Percentiles rank a stretch among this genome's conserved stretches.
Conservation (phyloP, 495 filamentous ascomycete species). For the Penicillium paxilli region DNA sequence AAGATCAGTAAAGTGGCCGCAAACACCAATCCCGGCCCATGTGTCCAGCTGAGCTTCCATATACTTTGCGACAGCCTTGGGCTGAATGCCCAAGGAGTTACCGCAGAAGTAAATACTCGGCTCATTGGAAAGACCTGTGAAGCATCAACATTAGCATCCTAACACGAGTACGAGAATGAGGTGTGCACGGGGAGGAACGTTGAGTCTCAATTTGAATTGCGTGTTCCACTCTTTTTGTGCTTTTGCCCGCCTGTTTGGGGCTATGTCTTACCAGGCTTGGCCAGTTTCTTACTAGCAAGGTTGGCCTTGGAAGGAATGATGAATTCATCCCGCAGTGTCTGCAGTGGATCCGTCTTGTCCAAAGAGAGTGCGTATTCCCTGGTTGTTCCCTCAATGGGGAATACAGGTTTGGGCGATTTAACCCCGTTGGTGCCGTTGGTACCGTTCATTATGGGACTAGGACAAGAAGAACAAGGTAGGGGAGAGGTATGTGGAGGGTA, state of each 20-base stretch:
- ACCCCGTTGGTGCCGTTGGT: conserved; percentile 16
- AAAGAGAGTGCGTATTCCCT: conserved; percentile 61
- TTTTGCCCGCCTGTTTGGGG: too few species aligned
- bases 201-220: neutral
- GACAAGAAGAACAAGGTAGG: neutral
- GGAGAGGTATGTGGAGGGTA: neutral
- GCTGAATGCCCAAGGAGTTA: conserved; percentile 92
- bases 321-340: conserved; percentile 71
- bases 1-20: conserved; percentile 84
- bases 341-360: conserved; percentile 69
- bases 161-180: neutral
- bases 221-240: too few species aligned
- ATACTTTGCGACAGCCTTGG: conserved; percentile 67
- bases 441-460: conserved; percentile 8
- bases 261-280: conserved; percentile 40
- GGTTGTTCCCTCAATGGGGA: conserved; percentile 36
- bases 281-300: conserved; percentile 65
- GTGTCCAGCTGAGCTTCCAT: conserved; percentile 78
- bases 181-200: neutral
- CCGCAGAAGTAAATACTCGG: conserved; percentile 85
- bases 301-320: conserved; percentile 80
- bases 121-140: conserved; percentile 40
- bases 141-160: neutral
- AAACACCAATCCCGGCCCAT: conserved; percentile 88
- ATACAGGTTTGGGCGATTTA: conserved; percentile 29